Conservation (phyloP, 2,329 filamentous ascomycete species). For the Fusarium chuoi region DNA sequence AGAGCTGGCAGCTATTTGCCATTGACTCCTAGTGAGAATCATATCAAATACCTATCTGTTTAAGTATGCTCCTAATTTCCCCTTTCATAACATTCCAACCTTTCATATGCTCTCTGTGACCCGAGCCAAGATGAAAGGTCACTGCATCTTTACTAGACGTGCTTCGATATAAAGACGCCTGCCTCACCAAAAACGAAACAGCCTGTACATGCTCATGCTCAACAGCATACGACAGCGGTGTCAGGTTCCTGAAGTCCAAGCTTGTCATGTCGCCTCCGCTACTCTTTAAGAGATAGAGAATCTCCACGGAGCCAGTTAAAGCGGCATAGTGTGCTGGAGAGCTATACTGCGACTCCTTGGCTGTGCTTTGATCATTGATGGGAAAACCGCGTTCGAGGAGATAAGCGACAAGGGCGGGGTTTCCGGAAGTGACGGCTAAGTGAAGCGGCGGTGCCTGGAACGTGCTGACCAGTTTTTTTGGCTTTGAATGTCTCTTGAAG, state of each 20-base stretch:
- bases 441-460: background rate
- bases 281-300: background rate
- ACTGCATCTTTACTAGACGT: background rate
- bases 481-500: background rate
- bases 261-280: background rate
- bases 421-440: background rate
- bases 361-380: background rate
- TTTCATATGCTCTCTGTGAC: background rate
- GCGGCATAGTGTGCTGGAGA: background rate
- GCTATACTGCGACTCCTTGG: background rate
- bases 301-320: background rate
- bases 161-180: background rate
- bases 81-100: background rate
- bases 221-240: background rate
- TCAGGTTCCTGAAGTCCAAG: background rate
- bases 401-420: rapidly evolving
- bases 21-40: rapidly evolving
- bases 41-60: background rate
- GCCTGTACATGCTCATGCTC: background rate
- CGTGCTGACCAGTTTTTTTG: background rate
- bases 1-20: background rate
- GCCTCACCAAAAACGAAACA: background rate
- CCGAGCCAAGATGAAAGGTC: background rate
- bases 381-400: background rate
- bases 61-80: background rate